Conservation (phyloP, 495 filamentous ascomycete species). For the Tuber aestivum region DNA sequence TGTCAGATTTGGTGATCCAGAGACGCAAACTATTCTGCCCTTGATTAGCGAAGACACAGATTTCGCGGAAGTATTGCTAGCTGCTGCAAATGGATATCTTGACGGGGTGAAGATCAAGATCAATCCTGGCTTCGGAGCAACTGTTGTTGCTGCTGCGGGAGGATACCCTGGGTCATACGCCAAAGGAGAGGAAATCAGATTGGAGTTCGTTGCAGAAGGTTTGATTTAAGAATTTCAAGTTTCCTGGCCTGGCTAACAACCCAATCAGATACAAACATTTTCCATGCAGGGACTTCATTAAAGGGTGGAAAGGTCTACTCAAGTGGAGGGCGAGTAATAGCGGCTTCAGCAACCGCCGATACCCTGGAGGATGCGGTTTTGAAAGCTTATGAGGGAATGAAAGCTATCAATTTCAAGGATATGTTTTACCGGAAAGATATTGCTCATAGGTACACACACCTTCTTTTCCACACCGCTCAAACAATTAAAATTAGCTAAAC, state of each 20-base stretch:
- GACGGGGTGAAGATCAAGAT: constrained; percentile 63
- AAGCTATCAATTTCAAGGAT: constrained; percentile 71
- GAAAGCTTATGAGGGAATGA: constrained; percentile 74
- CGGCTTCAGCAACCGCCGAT: constrained; percentile 68
- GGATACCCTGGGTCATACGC: constrained; percentile 90
- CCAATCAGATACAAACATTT: constrained; percentile 59
- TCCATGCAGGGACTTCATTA: constrained; percentile 85
- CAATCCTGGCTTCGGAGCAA: constrained; percentile 65
- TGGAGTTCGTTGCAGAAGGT: constrained; percentile 49
- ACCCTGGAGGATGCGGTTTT: constrained; percentile 73
- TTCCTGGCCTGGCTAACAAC: constrained; percentile 24
- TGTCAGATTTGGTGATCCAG: constrained; percentile 91
- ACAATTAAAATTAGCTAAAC: constrained; percentile 7
- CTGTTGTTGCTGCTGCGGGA: constrained; percentile 86
- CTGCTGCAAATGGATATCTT: constrained; percentile 71
- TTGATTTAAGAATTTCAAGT: constrained; percentile 35
- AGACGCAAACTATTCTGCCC: constrained; percentile 86
- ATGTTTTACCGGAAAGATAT: constrained; percentile 96
- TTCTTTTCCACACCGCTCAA: constrained; percentile 30
- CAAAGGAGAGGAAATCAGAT: constrained; percentile 70
- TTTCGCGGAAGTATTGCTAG: constrained; percentile 82
- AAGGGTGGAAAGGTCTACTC: constrained; percentile 60
- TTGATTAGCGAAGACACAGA: constrained; percentile 74
- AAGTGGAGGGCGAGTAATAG: constrained; percentile 84
- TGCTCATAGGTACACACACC: constrained; percentile 59